Evolutionary conservation across 1,139 yeast genomes (phyloP).

Genomic region (Pichia sp.): DNA sequence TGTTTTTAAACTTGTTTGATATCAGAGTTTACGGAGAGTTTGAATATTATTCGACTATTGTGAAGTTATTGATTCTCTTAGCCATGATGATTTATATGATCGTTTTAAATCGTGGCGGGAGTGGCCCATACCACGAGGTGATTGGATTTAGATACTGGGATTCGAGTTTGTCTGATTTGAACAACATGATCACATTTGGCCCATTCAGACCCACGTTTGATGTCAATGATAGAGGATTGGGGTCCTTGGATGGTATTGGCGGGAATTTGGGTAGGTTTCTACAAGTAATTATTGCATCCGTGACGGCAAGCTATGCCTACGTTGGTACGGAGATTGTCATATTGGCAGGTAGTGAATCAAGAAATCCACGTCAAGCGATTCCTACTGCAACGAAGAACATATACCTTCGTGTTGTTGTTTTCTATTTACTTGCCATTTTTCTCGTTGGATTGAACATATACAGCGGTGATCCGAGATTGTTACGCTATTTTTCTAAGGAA

Average conservation of each 20-base stretch:
- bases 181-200: conserved; percentile 51
- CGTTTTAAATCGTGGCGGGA: conserved; percentile 51
- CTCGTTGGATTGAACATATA: conserved; percentile 65
- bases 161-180: conserved; percentile 40
- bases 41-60: conserved; percentile 55
- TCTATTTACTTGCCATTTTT: conserved; percentile 66
- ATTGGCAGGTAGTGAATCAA: conserved; percentile 81
- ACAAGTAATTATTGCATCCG: conserved; percentile 55
- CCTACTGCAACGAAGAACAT: conserved; percentile 75
- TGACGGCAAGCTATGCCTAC: conserved; percentile 65
- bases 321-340: conserved; percentile 80
- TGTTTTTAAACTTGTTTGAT: conserved; percentile 50
- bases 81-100: conserved; percentile 59
- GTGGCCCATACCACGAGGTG: conserved; percentile 29
- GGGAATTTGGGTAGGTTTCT: conserved; percentile 61
- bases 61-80: conserved; percentile 50
- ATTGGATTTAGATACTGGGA: conserved; percentile 70
- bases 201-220: conserved; percentile 67
- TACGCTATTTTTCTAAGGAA: conserved; percentile 36
- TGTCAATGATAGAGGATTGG: conserved; percentile 44
- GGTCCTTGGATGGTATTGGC: conserved; percentile 45
- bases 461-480: conserved; percentile 66
- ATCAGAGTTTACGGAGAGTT: conserved; percentile 71
- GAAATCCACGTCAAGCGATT: conserved; percentile 70
- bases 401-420: conserved; percentile 61